A percentile compares a stretch with the other conserved stretches of the same genome.
Evolutionary conservation across 768 basidiomycete species (phyloP).

Genomic region (Lepiota brunneoincarnata): DNA sequence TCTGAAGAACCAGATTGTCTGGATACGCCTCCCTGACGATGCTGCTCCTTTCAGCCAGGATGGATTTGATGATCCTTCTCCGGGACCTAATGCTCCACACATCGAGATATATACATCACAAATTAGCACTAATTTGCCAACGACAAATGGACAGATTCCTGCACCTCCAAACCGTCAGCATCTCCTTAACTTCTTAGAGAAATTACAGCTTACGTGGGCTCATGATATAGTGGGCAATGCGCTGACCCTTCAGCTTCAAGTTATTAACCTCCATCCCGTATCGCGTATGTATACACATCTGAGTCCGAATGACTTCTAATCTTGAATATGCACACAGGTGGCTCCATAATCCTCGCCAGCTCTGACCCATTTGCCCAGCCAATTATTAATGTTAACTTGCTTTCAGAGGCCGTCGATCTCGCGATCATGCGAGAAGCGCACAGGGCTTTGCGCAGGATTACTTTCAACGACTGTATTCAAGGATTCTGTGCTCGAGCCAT

Average conservation of each 20-base stretch:
- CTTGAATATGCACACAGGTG: constrained; percentile 9
- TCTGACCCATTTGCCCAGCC: constrained; percentile 11
- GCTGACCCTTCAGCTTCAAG: background rate
- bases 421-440: background rate
- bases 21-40: constrained; percentile 12
- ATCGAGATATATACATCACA: constrained; percentile 12
- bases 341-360: constrained; percentile 9
- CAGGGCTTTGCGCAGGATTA: background rate
- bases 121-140: background rate
- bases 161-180: background rate
- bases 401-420: background rate
- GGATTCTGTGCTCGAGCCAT: background rate
- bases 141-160: background rate
- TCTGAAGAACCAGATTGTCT: constrained; percentile 7
- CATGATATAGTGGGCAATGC: background rate
- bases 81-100: constrained; percentile 12
- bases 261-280: constrained; percentile 5
- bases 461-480: background rate
- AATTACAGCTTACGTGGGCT: background rate
- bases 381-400: constrained; percentile 7
- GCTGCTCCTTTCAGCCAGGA: background rate
- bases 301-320: too few species aligned
- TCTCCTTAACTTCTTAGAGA: background rate
- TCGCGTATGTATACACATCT: constrained; percentile 12
- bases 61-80: constrained; percentile 10